Evolutionary conservation across 441 rosid species (phyloP), one percentile per base, ranked within the genome.

Genomic region (Kokia cookei): DNA sequence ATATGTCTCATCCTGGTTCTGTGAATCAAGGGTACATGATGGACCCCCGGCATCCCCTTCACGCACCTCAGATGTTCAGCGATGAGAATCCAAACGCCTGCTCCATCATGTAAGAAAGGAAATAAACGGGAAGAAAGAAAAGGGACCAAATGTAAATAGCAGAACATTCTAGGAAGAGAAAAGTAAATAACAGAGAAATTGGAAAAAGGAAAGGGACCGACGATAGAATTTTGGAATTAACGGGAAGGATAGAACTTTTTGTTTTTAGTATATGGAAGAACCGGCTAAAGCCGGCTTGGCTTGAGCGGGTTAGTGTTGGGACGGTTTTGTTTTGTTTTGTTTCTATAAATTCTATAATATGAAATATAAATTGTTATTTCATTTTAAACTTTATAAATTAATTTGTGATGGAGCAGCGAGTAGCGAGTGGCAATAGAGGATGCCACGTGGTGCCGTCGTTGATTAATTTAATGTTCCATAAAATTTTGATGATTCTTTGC

Each of bases 81-180:
- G 91, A 87, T 65, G 91, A 87, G 79, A 87, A 87, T 78, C 91
- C 91, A 19, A 82, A 87, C 72, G 86, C 83, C 0, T 87, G 91
- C 59, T 82, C 82, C 51, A 58, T 87, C 9, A 86, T 87, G 91
- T 87, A 70, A 87, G 71, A 82, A 15, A 5, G 26, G 12, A 11
- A 7, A 7, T 51, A 47, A 17, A 27, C 59, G 71, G 26, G 0
- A 2, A 19, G 8, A 24, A 32, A 32, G 14, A 37, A 6, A 3
- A 17, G 67, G 73, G 47, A 0, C 9, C 50, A 65, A 55, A 22
- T 82, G 84, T 82, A 80, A 78, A 80, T 80, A 82, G 35, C 3
- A 69, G 59, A 71, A 71, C 22, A 14, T 51, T 62, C 27, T 73
- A 75, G 82, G 79, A 71, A 40, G 69, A 40, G 24, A 69, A 19